Percentiles rank a stretch among this genome's conserved stretches.
These are phyloP conservation scores for Pouteria campechiana DNA, from an alignment of 179 eudicot genomes.

Conservation along the genomic window DNA sequence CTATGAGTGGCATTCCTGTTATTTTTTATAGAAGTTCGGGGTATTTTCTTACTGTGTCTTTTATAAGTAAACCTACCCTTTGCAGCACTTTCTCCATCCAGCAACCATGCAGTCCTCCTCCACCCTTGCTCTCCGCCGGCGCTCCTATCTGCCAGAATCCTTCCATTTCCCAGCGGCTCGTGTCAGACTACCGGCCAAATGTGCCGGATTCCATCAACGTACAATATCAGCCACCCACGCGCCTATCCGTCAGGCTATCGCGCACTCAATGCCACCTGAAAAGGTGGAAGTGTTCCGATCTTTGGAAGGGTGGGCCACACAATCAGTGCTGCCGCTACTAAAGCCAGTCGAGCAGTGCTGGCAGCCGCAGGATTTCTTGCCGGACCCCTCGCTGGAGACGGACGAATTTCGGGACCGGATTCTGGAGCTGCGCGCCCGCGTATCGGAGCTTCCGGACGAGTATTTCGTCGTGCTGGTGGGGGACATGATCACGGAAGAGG, in stretches of 20 bases:
- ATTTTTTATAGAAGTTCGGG: no score
- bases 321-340: conserved; percentile 14
- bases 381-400: conserved; percentile 18
- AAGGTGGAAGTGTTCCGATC: conserved; percentile 19
- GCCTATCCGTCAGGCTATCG: background rate
- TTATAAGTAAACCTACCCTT: no score
- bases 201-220: no score
- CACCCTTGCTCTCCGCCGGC: no score
- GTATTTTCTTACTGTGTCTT: no score
- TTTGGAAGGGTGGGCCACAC: conserved; percentile 17
- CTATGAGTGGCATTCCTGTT: no score
- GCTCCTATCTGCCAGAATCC: no score
- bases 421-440: conserved; percentile 14
- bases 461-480: conserved; percentile 27
- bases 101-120: no score
- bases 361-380: conserved; percentile 36
- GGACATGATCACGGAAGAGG: conserved; percentile 38
- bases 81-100: no score
- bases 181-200: no score
- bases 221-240: no score
- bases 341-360: conserved; percentile 33
- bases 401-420: conserved; percentile 17
- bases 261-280: conserved; percentile 28
- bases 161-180: no score
- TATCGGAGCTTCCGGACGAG: conserved; percentile 21